Conservation (phyloP, 1,284 basidiomycete genomes). For the Leccinum variabile region DNA sequence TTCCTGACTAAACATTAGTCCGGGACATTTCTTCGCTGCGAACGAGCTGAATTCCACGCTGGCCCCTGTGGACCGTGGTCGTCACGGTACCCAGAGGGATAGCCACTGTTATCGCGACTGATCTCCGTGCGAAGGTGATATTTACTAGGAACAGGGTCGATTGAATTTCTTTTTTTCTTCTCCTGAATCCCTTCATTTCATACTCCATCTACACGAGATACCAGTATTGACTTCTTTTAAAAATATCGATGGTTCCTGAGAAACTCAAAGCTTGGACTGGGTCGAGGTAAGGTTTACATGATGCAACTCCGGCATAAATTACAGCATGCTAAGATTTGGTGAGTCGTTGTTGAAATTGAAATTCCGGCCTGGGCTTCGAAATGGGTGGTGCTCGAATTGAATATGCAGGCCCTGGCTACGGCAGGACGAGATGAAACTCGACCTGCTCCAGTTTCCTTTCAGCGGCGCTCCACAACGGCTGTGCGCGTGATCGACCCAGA, state of each 20-base stretch:
- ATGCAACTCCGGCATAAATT: neutral
- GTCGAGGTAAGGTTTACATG: neutral
- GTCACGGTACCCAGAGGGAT: conserved; percentile 12
- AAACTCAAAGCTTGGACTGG: neutral
- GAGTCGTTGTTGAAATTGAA: neutral
- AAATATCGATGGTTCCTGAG: neutral
- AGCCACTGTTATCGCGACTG: neutral
- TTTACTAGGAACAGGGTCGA: conserved; percentile 18
- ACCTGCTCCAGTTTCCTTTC: no score
- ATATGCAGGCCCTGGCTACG: no score
- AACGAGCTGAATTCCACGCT: conserved; percentile 34
- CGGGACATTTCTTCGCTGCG: conserved; percentile 17
- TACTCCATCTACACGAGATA: neutral
- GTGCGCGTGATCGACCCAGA: no score
- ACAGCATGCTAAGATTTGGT: neutral
- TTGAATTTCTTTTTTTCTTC: neutral
- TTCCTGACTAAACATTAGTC: conserved; percentile 2
- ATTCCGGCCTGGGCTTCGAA: neutral
- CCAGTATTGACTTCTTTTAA: neutral
- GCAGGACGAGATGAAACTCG: no score
- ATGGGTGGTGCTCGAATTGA: neutral
- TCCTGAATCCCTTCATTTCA: neutral
- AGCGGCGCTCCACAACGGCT: no score
- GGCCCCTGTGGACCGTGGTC: conserved; percentile 20
- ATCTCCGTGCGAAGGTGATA: conserved; percentile 15